Evolutionary conservation across 306 rosid genomes (phyloP).

Genomic region (Sindora glabra): DNA sequence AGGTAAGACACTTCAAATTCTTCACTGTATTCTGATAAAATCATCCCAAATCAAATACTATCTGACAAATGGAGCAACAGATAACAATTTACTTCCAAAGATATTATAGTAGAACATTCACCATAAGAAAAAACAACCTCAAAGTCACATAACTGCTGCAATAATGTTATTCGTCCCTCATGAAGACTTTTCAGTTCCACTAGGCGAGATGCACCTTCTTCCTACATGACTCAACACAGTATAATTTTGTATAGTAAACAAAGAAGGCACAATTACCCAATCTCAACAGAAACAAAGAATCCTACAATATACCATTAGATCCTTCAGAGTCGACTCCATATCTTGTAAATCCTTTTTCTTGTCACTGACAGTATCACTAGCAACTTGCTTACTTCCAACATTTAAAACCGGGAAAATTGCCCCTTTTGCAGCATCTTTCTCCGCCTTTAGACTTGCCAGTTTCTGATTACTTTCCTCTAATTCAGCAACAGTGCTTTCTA

Average conservation of each 20-base stretch:
- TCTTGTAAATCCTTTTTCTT: constrained; percentile 83
- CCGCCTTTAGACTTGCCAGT: constrained; percentile 58
- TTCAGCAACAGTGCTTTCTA: constrained; percentile 52
- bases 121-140: constrained; percentile 48
- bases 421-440: constrained; percentile 70
- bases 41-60: constrained; percentile 17
- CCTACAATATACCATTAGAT: constrained; percentile 52
- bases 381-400: constrained; percentile 49
- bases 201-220: constrained; percentile 52
- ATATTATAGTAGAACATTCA: background rate
- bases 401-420: constrained; percentile 61
- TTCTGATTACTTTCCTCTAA: constrained; percentile 65
- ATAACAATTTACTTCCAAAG: background rate
- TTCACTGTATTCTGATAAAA: constrained; percentile 62
- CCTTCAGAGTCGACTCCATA: constrained; percentile 77
- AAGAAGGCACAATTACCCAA: constrained; percentile 10
- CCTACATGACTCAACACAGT: constrained; percentile 51
- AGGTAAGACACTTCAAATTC: constrained; percentile 62
- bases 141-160: constrained; percentile 62
- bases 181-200: constrained; percentile 64
- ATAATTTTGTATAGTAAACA: too few species aligned
- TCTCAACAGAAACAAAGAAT: constrained; percentile 1
- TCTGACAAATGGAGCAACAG: background rate
- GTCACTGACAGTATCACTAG: constrained; percentile 57
- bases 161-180: constrained; percentile 67